Base-by-base conservation (phyloP, 1,139 yeast species). In the Sugiyamaella castrensis region DNA sequence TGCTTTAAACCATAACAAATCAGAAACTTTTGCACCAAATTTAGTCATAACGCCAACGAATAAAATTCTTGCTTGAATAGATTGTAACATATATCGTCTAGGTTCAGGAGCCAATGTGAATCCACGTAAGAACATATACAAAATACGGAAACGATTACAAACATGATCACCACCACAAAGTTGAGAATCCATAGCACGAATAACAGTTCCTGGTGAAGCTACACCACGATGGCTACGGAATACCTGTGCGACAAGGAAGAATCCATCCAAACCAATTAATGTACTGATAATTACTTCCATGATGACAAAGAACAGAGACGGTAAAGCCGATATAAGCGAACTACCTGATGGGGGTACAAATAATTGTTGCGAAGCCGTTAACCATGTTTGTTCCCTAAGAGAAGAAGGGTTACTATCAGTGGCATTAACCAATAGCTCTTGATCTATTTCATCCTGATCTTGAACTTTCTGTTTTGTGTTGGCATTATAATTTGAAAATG, bases 111-210 rank as follows among this genome's bases (percentile, higher is more conserved):
- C 58, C 6, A 64, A 52, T 36, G 62, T 46, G 39, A 63, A 57
- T 26, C 67, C 59, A 38, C 62, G 59, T 39, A 63, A 53, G 42
- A 69, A 58, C 28, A 67, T 59, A 39, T 56, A 54, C 16, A 64
- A 42, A 26, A 69, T 53, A 19, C 68, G 53, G n/a, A 50, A 45
- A 16, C 53, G 49, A 33, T 58, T 55, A 51, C 60, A 51, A 11
- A 55, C 53, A n/a, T 50, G 46, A 44, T 68, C 71, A 11, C 72
- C 72, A 24, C 72, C 72, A 43, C 67, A 59, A 7, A 69, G 64
- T 55, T 69, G 72, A n/a, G 70, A 63, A 48, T 69, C 71, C 40
- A 65, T 60, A 5, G 72, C 71, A 12, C 66, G 57, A 9, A 57
- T 43, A 8, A 60, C 39, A 15, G 54, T 46, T 39, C 48, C 47